Conservation (phyloP, 2,329 filamentous ascomycete genomes). For the Ophiostoma ulmi region DNA sequence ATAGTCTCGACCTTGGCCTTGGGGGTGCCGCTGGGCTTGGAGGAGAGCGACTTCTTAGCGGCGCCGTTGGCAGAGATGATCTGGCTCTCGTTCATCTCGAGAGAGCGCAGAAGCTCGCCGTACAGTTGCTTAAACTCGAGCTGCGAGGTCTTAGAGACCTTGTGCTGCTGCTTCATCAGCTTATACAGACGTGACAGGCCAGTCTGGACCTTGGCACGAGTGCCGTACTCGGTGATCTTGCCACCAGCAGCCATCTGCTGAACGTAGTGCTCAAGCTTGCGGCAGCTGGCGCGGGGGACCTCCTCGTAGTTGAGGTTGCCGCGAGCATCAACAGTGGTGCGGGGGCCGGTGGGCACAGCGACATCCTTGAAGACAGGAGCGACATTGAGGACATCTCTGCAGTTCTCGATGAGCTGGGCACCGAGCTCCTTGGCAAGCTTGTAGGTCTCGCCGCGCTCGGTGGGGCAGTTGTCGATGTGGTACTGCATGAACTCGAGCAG, state of each 20-base stretch:
- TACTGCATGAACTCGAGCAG: constrained; percentile 99
- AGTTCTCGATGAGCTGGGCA: constrained; percentile 92
- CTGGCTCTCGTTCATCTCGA: constrained; percentile 97
- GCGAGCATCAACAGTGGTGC: constrained; percentile 84
- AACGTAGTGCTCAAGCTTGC: constrained; percentile 97
- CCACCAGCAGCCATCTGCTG: constrained; percentile 97
- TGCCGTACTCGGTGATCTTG: constrained; percentile 98
- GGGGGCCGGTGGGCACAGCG: constrained; percentile 80
- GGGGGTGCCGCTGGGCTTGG: constrained; percentile 49
- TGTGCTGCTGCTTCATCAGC: constrained; percentile 97
- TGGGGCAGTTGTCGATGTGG: constrained; percentile 97
- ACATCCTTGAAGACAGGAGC: constrained; percentile 96
- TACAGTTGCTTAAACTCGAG: constrained; percentile 95
- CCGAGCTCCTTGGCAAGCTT: constrained; percentile 94
- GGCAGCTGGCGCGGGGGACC: constrained; percentile 76
- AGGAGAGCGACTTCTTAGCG: constrained; percentile 44
- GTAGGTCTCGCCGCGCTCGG: constrained; percentile 94
- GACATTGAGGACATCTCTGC: constrained; percentile 79
- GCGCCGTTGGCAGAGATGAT: constrained; percentile 65
- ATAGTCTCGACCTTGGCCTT: constrained; percentile 97
- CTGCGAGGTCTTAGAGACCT: constrained; percentile 91
- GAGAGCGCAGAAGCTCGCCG: constrained; percentile 84
- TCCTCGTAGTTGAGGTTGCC: constrained; percentile 93
- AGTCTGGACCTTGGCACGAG: constrained; percentile 95
- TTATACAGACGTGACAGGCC: constrained; percentile 94